Evolutionary conservation across 2,329 filamentous ascomycete genomes (phyloP).

Genomic region (Penicillium janthinellum): DNA sequence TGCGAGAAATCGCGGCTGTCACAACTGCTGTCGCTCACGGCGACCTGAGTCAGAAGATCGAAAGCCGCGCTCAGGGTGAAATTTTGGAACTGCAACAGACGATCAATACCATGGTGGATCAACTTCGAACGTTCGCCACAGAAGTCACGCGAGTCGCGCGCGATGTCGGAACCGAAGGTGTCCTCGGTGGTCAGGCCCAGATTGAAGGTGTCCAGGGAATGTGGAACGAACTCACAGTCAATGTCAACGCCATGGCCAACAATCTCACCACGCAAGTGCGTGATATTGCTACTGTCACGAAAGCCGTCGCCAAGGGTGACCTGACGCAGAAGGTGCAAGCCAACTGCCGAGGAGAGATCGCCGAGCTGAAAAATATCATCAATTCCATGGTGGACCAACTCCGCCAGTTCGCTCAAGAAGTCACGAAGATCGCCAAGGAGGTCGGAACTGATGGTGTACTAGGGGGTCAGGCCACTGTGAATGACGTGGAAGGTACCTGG

Average conservation of each 20-base stretch:
- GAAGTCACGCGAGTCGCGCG: conserved; percentile 81
- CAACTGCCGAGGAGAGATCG: conserved; percentile 87
- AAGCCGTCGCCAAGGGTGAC: conserved; percentile 76
- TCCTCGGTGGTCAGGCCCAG: conserved; percentile 78
- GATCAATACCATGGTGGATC: conserved; percentile 88
- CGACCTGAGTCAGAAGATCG: conserved; percentile 82
- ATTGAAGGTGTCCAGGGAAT: conserved; percentile 83
- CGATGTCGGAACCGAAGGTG: conserved; percentile 83
- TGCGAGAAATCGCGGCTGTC: conserved; percentile 81
- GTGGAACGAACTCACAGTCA: conserved; percentile 85
- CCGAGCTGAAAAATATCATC: conserved; percentile 94
- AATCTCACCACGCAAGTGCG: conserved; percentile 86
- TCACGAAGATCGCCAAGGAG: conserved; percentile 93
- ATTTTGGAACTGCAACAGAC: conserved; percentile 82
- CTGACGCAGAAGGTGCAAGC: conserved; percentile 96
- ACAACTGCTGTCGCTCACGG: conserved; percentile 82
- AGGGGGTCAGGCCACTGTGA: conserved; percentile 91
- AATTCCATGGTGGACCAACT: conserved; percentile 99
- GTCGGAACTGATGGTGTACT: conserved; percentile 94
- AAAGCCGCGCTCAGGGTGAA: conserved; percentile 76
- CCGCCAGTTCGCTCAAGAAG: conserved; percentile 93
- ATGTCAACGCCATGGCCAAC: conserved; percentile 86
- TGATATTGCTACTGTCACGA: conserved; percentile 83
- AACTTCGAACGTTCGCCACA: conserved; percentile 78
- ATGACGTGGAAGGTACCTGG: conserved; percentile 97